Evolutionary conservation across 371 early-diverging fungal genomes (phyloP).

Genomic region (Mortierella sp.): DNA sequence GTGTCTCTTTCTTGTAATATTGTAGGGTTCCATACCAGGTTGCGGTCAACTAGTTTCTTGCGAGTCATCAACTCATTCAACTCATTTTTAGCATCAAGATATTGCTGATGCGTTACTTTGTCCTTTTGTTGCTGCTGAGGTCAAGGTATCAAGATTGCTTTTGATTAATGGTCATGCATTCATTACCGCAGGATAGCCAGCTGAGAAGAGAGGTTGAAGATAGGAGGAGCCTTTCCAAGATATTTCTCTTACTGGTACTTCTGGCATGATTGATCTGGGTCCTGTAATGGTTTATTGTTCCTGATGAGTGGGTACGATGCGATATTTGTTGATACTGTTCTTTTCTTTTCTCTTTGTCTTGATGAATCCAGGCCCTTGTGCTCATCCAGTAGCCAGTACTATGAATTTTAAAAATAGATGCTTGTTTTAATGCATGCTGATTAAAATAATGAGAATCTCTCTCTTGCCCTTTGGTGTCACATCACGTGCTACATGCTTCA

Average conservation of each 20-base stretch:
- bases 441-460: too few relatives aligned
- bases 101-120: slow-evolving; percentile 68
- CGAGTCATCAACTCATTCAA: slow-evolving; percentile 67
- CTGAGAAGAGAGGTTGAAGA: not conserved
- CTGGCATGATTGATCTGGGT: slow-evolving; percentile 26
- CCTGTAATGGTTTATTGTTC: not conserved
- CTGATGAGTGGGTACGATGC: not conserved
- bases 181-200: not conserved
- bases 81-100: slow-evolving; percentile 71
- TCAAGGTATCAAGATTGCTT: not conserved
- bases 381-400: too few relatives aligned
- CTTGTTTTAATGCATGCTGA: too few relatives aligned
- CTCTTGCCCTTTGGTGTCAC: not conserved
- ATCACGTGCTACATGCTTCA: not conserved
- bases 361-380: too few relatives aligned
- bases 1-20: not conserved
- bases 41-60: slow-evolving; percentile 73
- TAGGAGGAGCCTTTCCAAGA: not conserved
- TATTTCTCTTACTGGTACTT: slow-evolving; percentile 19
- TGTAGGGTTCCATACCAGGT: slow-evolving; percentile 59
- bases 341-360: too few relatives aligned
- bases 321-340: too few relatives aligned
- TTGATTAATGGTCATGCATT: not conserved
- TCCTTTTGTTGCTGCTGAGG: slow-evolving; percentile 20
- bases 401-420: too few relatives aligned